Conservation (phyloP, 176 grass and related monocot genomes). For the Ensete glaucum region DNA sequence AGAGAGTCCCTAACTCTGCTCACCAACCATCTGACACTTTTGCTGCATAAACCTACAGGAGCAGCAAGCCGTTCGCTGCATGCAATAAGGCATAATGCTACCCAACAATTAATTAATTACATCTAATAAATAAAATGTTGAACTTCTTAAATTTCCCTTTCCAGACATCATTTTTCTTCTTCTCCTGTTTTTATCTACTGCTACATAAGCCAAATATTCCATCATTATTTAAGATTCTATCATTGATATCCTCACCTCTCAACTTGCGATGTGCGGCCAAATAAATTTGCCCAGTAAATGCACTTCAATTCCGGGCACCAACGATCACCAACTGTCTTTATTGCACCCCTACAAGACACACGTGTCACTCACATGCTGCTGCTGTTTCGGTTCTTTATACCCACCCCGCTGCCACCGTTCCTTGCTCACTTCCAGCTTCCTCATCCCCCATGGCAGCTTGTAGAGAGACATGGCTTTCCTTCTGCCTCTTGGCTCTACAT, state of each 20-base stretch:
- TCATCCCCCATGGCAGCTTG: not conserved
- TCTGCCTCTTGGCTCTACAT: not conserved
- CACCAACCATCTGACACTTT: no score
- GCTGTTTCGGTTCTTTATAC: not conserved
- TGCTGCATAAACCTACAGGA: no score
- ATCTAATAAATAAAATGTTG: no score
- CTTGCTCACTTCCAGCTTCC: not conserved
- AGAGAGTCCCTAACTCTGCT: no score
- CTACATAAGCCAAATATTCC: no score
- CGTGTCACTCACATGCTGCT: not conserved
- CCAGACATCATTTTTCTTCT: no score
- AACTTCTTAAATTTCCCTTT: no score
- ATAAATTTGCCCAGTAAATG: not conserved
- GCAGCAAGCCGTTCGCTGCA: no score
- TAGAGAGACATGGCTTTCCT: not conserved
- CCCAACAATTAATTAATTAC: no score
- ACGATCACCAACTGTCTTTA: slow-evolving; percentile 8
- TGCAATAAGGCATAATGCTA: no score
- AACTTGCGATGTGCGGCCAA: not conserved
- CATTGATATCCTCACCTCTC: not conserved
- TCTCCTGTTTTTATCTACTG: no score
- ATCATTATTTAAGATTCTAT: no score
- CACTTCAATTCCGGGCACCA: not conserved
- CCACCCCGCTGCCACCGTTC: not conserved
- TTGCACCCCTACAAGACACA: not conserved